phyloP scores from a whole-genome alignment of 495 filamentous ascomycete genomes.

The Xylaria grammica region DNA sequence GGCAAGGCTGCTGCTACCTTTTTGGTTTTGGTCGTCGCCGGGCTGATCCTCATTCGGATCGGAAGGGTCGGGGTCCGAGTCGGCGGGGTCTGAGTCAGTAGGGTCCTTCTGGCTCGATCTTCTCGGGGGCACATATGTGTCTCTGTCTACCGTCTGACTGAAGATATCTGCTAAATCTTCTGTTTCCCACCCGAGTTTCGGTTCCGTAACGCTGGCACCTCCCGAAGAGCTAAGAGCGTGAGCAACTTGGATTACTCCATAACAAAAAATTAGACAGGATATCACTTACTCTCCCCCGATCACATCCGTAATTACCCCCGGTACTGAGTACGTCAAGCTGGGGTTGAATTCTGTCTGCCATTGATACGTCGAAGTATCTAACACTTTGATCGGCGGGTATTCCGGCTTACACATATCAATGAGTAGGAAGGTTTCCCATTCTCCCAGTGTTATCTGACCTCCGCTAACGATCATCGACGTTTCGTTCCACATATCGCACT shows the following conservation, averaged over 20 bases:
- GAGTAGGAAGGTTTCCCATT: conserved; percentile 35
- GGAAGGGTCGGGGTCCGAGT: not conserved
- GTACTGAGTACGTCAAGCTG: conserved; percentile 49
- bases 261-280: conserved; percentile 27
- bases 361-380: conserved; percentile 36
- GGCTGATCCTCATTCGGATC: not conserved
- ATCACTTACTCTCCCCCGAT: conserved; percentile 49
- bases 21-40: conserved; percentile 4
- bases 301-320: conserved; percentile 42
- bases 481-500: conserved; percentile 23
- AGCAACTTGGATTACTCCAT: not conserved
- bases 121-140: conserved; percentile 9
- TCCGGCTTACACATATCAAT: conserved; percentile 43
- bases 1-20: too few relatives aligned
- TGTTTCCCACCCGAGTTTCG: conserved; percentile 28
- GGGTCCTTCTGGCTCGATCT: not conserved
- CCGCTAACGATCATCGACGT: conserved; percentile 56
- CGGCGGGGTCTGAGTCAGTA: not conserved
- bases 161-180: conserved; percentile 22
- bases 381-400: conserved; percentile 51
- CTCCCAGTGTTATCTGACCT: conserved; percentile 41
- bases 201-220: not conserved
- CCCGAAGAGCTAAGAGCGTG: conserved; percentile 19
- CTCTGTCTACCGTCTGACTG: conserved; percentile 18
- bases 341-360: conserved; percentile 50